Percentiles rank a stretch among this genome's conserved stretches.
Conservation (phyloP, 2,329 filamentous ascomycete genomes). For the Colletotrichum spinosum region DNA sequence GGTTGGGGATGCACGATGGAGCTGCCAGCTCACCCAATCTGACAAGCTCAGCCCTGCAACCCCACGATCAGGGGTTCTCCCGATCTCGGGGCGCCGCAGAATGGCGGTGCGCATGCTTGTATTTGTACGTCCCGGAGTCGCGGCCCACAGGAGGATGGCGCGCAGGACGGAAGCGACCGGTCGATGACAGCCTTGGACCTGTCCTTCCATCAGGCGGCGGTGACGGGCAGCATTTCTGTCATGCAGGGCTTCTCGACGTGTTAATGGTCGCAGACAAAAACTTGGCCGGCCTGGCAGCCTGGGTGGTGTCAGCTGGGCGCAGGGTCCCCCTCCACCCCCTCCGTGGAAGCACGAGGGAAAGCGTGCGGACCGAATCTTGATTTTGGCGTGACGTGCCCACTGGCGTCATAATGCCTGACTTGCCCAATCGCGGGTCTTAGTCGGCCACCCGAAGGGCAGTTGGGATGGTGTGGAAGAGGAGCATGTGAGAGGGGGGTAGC, state of each 20-base stretch:
- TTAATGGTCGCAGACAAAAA: not conserved
- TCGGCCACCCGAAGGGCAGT: constrained; percentile 24
- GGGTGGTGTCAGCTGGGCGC: constrained; percentile 12
- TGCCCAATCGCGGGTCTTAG: constrained; percentile 35
- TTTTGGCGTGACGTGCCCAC: constrained; percentile 38
- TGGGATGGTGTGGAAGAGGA: constrained; percentile 3
- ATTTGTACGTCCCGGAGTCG: not conserved
- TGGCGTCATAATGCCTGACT: constrained; percentile 38
- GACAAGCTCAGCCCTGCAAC: constrained; percentile 39
- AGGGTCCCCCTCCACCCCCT: not conserved
- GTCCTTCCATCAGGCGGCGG: not conserved
- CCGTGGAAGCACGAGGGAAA: constrained; percentile 1
- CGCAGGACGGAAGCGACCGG: too few relatives aligned
- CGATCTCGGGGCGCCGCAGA: not conserved
- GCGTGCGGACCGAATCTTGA: constrained; percentile 31
- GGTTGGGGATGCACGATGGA: constrained; percentile 30
- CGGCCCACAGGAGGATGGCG: too few relatives aligned
- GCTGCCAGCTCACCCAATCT: constrained; percentile 39
- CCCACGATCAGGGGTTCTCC: constrained; percentile 35
- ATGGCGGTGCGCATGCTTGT: constrained; percentile 7
- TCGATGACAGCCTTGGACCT: too few relatives aligned
- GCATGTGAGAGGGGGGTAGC: constrained; percentile 4
- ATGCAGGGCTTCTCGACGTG: constrained; percentile 2
- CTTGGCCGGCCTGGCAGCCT: too few relatives aligned
- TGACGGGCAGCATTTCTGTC: constrained; percentile 8